Evolutionary conservation across 345 rosid genomes (phyloP), one percentile per base, ranked within the genome.

Genomic region (Rhodamnia rubescens): DNA sequence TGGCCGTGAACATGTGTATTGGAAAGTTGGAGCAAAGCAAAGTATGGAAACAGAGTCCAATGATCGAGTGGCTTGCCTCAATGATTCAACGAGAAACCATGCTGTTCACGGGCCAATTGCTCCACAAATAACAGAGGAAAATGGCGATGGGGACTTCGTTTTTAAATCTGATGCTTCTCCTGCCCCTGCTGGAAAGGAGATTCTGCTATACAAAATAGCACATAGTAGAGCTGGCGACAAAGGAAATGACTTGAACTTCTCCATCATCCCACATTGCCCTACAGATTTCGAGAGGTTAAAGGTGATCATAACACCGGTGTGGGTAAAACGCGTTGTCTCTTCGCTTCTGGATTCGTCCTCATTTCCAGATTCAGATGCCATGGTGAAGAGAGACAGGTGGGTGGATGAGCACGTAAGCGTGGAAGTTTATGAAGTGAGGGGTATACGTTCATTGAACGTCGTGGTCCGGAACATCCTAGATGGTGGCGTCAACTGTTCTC

Each of bases 401-500:
- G 52, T 87, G 1, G 81, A 83, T 82, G 93, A 94, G 82, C 82
- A 91, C 42, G 89, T 93, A n/a, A 86, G 85, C 12, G 95, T 93
- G 55, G 97, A 97, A 89, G 91, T 94, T 64, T 97, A 94, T 87
- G 96, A 95, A 85, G 96, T 91, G 29, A 84, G 83, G 84, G 98
- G 98, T 78, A 89, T 97, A 83, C 86, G 89, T 86, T 94, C 97
- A 50, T 87, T 95, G 89, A 94, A 95, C 61, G 87, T 97, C 36
- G 95, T 97, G 27, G 97, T 94, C 81, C 89, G 93, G 50, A 95
- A 95, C 90, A 92, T 95, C 88, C 89, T 96, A 84, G 98, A 95
- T 83, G 98, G 98, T 10, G 98, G 98, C 10, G 98, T 95, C 89
- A 95, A 94, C 87, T 95, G 98, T 89, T 94, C 98, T 69, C 89